Evolutionary conservation across 2,329 filamentous ascomycete genomes (phyloP).

Genomic region (Fusarium camptoceras): DNA sequence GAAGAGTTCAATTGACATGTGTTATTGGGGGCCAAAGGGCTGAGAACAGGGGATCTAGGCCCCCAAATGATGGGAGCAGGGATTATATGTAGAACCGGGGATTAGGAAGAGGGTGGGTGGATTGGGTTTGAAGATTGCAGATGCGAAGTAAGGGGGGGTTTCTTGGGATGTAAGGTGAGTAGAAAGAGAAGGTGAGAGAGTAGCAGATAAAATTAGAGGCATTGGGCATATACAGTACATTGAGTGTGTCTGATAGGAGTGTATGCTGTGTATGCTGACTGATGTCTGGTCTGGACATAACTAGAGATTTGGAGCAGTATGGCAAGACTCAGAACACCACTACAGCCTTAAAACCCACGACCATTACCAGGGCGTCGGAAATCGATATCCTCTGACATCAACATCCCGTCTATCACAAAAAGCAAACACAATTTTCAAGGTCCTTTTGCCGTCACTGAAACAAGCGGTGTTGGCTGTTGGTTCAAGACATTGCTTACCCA

Average conservation of each 20-base stretch:
- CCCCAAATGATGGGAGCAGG: conserved; percentile 22
- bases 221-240: neutral
- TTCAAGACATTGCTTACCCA: neutral
- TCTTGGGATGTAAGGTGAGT: neutral
- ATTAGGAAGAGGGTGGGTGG: neutral
- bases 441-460: conserved; percentile 27
- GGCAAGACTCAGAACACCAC: neutral
- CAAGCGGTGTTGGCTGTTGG: conserved; percentile 28
- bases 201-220: no score
- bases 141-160: conserved; percentile 1
- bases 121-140: neutral
- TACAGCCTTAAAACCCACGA: neutral
- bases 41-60: neutral
- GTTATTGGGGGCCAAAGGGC: neutral
- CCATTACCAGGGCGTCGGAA: neutral
- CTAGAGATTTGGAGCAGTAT: neutral
- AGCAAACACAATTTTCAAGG: conserved; percentile 22
- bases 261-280: neutral
- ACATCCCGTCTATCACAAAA: neutral
- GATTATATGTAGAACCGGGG: conserved; percentile 6
- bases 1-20: neutral
- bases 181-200: neutral
- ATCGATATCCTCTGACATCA: neutral
- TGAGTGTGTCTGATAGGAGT: neutral
- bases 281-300: neutral